Conservation (phyloP, 1,139 yeast genomes). For the Geotrichum restrictum region DNA sequence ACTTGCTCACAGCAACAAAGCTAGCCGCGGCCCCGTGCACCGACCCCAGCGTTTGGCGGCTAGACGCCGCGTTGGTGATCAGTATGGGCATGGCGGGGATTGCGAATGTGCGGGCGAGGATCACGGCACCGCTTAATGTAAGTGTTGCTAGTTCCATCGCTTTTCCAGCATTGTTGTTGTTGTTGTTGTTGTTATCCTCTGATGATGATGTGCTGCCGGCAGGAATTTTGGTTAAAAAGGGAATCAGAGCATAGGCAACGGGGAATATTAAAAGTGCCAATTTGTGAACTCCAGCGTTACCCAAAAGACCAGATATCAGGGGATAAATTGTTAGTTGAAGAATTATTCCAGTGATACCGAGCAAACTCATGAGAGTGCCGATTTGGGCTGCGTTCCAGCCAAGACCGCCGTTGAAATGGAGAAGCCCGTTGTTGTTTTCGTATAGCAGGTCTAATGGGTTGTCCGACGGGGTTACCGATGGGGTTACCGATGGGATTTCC, state of each 20-base stretch:
- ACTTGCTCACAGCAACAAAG: slow-evolving; percentile 51
- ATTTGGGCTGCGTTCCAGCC: slow-evolving; percentile 48
- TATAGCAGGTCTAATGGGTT: not conserved
- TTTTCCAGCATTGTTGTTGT: no score
- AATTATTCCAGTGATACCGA: slow-evolving; percentile 54
- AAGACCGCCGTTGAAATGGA: slow-evolving; percentile 46
- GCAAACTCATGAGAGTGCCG: slow-evolving; percentile 51
- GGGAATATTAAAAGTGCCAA: slow-evolving; percentile 48
- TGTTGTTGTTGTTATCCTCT: no score
- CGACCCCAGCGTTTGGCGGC: slow-evolving; percentile 29
- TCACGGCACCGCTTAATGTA: no score
- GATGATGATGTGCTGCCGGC: slow-evolving; percentile 28
- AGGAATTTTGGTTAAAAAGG: slow-evolving; percentile 35
- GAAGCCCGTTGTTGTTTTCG: slow-evolving; percentile 32
- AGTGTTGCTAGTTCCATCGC: slow-evolving; percentile 1
- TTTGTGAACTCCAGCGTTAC: slow-evolving; percentile 47
- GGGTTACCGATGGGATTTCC: no score
- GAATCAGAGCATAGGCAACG: slow-evolving; percentile 47
- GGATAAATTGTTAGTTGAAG: slow-evolving; percentile 54
- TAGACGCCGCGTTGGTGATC: slow-evolving; percentile 34
- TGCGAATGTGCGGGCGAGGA: slow-evolving; percentile 33
- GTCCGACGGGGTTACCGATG: not conserved
- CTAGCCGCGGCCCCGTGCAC: slow-evolving; percentile 35
- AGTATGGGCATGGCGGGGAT: slow-evolving; percentile 36
- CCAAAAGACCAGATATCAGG: slow-evolving; percentile 48